Evolutionary conservation across 148 eudicot genomes (phyloP).

Genomic region (Polygonum aviculare): DNA sequence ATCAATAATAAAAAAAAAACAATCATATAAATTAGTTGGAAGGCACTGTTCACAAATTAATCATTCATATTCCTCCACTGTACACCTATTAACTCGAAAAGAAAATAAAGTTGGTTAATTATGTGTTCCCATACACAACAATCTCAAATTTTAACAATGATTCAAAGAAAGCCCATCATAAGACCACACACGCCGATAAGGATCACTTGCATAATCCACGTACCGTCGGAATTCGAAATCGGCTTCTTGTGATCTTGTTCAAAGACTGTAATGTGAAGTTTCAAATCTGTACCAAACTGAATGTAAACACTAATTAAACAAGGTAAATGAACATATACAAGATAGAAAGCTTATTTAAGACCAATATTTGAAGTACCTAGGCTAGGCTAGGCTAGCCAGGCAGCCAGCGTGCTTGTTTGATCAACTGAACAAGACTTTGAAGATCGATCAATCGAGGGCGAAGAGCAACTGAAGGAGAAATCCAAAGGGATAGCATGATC

Average conservation of each 20-base stretch:
- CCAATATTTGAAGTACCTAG: not conserved
- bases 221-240: not conserved
- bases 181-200: not conserved
- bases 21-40: constrained; percentile 2
- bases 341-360: not conserved
- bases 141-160: not conserved
- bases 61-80: constrained; percentile 3
- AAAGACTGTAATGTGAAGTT: not conserved
- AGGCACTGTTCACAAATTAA: not conserved
- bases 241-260: not conserved
- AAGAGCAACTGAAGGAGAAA: constrained; percentile 10
- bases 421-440: not conserved
- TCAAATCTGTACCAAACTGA: not conserved
- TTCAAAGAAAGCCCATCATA: not conserved
- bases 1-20: not conserved
- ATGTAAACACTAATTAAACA: no score
- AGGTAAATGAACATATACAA: no score
- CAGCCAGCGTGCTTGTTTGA: not conserved
- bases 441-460: not conserved
- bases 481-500: constrained; percentile 18
- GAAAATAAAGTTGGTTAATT: not conserved
- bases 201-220: not conserved
- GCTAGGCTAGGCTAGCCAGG: not conserved
- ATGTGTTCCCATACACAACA: not conserved
- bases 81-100: not conserved